Evolutionary conservation across 345 rosid genomes (phyloP), one percentile per base, ranked within the genome.

Genomic region (Microthlaspi erraticum): DNA sequence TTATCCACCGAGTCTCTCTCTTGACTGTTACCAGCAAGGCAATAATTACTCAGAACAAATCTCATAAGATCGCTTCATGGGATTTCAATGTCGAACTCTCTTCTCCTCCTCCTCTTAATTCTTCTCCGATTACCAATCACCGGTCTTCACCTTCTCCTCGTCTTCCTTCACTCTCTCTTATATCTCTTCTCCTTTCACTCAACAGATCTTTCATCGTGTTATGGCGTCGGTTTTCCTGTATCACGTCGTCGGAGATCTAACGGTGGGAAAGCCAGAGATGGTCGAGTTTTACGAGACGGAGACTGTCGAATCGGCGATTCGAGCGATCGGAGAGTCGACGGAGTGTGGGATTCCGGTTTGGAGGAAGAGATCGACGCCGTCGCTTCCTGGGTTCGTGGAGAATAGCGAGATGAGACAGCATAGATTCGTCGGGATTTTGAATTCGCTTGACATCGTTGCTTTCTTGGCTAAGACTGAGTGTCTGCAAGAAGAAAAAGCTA

Each of bases 261-360:
- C 98, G 20, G 98, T 94, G 68, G 99, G 98, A 66, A 94, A 94
- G 84, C 99, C 98, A 16, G 99, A 91, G 77, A 78, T 91, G 78
- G 85, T 79, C 12, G 99, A 94, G 77, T 91, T 94, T 61, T 73
- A 55, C 33, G 98, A 94, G 81, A 83, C 90, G 3, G 97, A 88
- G 83, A 91, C 90, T 11, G 82, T 94, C 23, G 99, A 89, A 76
- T 77, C 88, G 2, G 99, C 99, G 4, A 87, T 91, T 26, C 62
- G 78, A 64, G 96, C 98, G 0, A 94, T 94, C 5, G 88, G 98
- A 5, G 96, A 87, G 61, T 88, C 96, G 7, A 87, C 98, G 0
- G 97, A 94, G 75, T 89, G 96, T 34, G 98, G 99, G 42, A 88
- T 94, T 69, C 95, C 97, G 0, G 90, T 94, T 9, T 94, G 99